Percentiles rank a stretch among this genome's conserved stretches.
These are phyloP conservation scores for Cantharellus anzutake DNA, from an alignment of 768 basidiomycete genomes.

Conservation along the genomic window DNA sequence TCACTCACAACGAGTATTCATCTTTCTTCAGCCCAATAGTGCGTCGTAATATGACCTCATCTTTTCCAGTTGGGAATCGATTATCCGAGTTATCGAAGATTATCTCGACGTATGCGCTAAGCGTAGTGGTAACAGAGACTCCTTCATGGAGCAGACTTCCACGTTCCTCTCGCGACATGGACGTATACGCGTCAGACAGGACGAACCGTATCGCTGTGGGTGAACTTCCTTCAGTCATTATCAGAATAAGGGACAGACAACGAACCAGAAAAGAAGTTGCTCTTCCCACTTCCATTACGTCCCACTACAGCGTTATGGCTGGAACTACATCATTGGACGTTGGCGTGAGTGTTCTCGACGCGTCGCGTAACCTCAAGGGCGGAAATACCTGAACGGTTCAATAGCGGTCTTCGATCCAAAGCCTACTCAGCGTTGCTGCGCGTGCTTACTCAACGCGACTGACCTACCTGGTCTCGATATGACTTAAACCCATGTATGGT, in stretches of 20 bases:
- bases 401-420: constrained; percentile 22
- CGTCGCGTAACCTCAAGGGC: too few species aligned
- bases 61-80: constrained; percentile 80
- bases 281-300: constrained; percentile 94
- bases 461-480: constrained; percentile 25
- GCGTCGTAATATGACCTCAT: constrained; percentile 72
- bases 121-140: constrained; percentile 64
- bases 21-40: constrained; percentile 98
- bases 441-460: not conserved
- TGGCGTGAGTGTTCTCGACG: not conserved
- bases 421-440: not conserved
- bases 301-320: constrained; percentile 94
- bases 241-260: constrained; percentile 1
- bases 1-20: constrained; percentile 58
- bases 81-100: constrained; percentile 90
- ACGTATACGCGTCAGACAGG: constrained; percentile 91
- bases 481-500: constrained; percentile 97
- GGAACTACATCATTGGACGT: constrained; percentile 21
- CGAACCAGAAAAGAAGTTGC: constrained; percentile 92
- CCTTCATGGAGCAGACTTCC: constrained; percentile 90
- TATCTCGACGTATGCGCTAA: constrained; percentile 94
- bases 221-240: not conserved
- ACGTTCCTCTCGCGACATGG: constrained; percentile 84
- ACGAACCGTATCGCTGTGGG: constrained; percentile 83
- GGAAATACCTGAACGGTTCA: constrained; percentile 50